Base-by-base conservation (phyloP, 228 moss, liverwort and hornwort species). In the Sphagnum fallax region DNA sequence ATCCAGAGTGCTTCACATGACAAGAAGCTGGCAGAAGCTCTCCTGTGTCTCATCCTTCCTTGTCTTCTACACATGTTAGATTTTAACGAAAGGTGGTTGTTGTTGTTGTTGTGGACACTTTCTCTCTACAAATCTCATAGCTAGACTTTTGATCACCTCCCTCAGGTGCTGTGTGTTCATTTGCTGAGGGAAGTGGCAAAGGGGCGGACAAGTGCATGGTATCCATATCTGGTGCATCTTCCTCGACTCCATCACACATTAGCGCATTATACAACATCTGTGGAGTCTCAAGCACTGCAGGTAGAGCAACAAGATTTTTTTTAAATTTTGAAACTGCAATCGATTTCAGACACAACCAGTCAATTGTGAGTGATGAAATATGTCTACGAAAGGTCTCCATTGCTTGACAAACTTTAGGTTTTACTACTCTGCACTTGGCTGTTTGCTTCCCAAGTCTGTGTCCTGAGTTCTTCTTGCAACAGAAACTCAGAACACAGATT, bases 181-280 rank as follows among this genome's bases (percentile, higher is more conserved):
- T 82, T 93, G 62, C 73, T 98, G 73, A 83, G 73, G 68, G 92
- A 98, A 70, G 75, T 89, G 62, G 82, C 87, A 5, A 94, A 84
- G 78, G 87, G 87, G 16, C 71, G 76, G 60, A 61, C 74, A 10
- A 89, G 89, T 74, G 79, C 69, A 48, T 73, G 90, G 89, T 84
- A 82, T 69, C 78, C 80, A 7, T 94, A 94, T 69, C 77, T 98
- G 71, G 68, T 86, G 58, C 84, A 89, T 75, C 86, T 98, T 70
- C 94, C 98, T 57, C 85, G 92, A 67, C 62, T 76, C 67, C 87
- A 98, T 74, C 92, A 98, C 70, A 87, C 85, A 65, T 78, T 90
- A 51, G 70, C 74, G 67, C 81, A 84, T 75, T 89, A 73, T 80
- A 55, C 55, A 32, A 77, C 78, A 52, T 52, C 81, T 14, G 75